Evolutionary conservation across 495 filamentous ascomycete genomes (phyloP).

Genomic region (Parachaetomium inaequale): DNA sequence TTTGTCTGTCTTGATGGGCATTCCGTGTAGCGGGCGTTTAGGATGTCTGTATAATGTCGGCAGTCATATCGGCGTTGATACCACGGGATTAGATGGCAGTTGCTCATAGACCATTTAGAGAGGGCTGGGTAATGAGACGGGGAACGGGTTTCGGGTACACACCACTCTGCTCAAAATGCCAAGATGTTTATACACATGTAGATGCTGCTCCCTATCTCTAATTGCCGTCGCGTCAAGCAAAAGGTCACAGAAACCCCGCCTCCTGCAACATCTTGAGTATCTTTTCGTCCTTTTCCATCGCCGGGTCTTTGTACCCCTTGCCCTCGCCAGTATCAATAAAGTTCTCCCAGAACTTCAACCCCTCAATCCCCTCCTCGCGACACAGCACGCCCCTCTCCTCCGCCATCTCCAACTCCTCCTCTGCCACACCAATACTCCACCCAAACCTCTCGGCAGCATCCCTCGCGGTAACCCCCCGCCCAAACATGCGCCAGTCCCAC

Average conservation of each 20-base stretch:
- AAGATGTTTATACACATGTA: background rate
- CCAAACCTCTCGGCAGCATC: conserved; percentile 88
- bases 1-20: background rate
- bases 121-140: background rate
- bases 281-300: conserved; percentile 25
- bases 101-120: conserved; percentile 5
- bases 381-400: conserved; percentile 80
- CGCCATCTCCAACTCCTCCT: conserved; percentile 95
- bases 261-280: conserved; percentile 34
- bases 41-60: background rate
- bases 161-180: conserved; percentile 30
- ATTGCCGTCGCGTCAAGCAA: background rate
- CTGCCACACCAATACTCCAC: conserved; percentile 97
- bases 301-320: conserved; percentile 25
- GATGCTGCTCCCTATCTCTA: background rate
- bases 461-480: conserved; percentile 81
- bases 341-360: conserved; percentile 79
- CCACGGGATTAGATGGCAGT: conserved; percentile 6
- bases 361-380: conserved; percentile 79
- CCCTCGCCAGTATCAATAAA: conserved; percentile 47
- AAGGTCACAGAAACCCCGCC: conserved; percentile 38
- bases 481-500: conserved; percentile 76
- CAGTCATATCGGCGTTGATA: conserved; percentile 13
- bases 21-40: background rate
- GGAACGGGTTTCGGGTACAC: background rate